Base-by-base conservation (phyloP, 371 early-diverging fungal genomes). In the Circinella umbellata region DNA sequence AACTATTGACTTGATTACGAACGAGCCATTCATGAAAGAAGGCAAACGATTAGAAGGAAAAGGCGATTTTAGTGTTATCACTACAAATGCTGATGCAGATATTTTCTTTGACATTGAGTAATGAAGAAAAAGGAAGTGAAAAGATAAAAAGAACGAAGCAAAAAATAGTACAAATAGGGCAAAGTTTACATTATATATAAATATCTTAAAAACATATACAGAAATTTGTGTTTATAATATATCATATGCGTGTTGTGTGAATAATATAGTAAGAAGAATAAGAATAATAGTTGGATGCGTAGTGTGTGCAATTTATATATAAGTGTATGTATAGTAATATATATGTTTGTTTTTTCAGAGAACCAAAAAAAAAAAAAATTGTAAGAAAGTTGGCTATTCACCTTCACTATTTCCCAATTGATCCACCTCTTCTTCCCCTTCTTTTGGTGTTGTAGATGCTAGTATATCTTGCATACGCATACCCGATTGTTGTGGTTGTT, bases 341-440 rank as follows among this genome's bases (percentile, higher is more conserved):
- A 27, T 27, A 27, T 27, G 27, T 2, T 27, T 27, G 27, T 27
- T 27, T 27, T 27, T 27, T 27, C 27, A 27, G 27, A 27, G 27
- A 27, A 27, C 27, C 27, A 27, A 27, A 27, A 27, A 27, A 27
- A 27, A 27, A 27, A 27, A 27, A 27, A 27, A 13, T 17, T 27
- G n/a, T 5, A 4, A 34, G 27, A 27, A 2, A 54, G n/a, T n/a
- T 15, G n/a, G n/a, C 38, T 39, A 53, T 38, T 72, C 71, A 4
- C 34, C 69, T 47, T 76, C 73, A 61, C 69, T 73, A 17, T 69
- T 65, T 20, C 69, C 74, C 10, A 69, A 62, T 46, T 72, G 73
- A 61, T 74, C 76, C 4, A 71, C 69, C 38, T 76, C 76, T 38
- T 73, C 74, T n/a, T 72, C 71, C 47, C 53, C 61, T 27, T 27